Conservation (phyloP, 768 basidiomycete genomes). For the Boletus sp. region DNA sequence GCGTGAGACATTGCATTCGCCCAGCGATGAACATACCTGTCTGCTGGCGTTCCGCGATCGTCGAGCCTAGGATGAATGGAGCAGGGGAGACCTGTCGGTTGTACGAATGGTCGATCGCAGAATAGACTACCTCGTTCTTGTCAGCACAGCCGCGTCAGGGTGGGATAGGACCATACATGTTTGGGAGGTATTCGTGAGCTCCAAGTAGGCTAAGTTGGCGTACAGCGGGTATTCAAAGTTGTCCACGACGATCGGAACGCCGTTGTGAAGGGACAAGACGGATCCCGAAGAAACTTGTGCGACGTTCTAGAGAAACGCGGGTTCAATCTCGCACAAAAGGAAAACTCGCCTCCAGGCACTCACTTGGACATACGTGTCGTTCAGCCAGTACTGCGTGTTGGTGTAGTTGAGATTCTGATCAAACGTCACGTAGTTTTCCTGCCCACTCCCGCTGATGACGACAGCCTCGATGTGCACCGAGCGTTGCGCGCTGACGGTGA, state of each 20-base stretch:
- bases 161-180: slow-evolving; percentile 11
- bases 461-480: slow-evolving; percentile 59
- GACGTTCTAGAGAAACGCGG: slow-evolving; percentile 38
- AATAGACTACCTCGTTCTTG: slow-evolving; percentile 38
- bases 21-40: slow-evolving; percentile 41
- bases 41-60: slow-evolving; percentile 57
- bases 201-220: slow-evolving; percentile 38
- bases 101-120: slow-evolving; percentile 68
- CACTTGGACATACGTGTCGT: slow-evolving; percentile 46
- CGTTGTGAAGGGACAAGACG: slow-evolving; percentile 49
- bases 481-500: slow-evolving; percentile 61
- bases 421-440: slow-evolving; percentile 53
- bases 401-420: slow-evolving; percentile 59
- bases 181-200: slow-evolving; percentile 28
- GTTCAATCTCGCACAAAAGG: neutral
- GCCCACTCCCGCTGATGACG: slow-evolving; percentile 62
- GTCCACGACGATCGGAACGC: slow-evolving; percentile 43
- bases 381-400: slow-evolving; percentile 61
- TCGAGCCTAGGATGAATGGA: slow-evolving; percentile 57
- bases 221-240: slow-evolving; percentile 53
- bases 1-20: neutral
- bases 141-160: neutral
- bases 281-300: slow-evolving; percentile 50
- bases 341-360: neutral
- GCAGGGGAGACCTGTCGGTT: slow-evolving; percentile 54